Evolutionary conservation across 1,284 basidiomycete species (phyloP).

Genomic region (Sporisorium scitamineum): DNA sequence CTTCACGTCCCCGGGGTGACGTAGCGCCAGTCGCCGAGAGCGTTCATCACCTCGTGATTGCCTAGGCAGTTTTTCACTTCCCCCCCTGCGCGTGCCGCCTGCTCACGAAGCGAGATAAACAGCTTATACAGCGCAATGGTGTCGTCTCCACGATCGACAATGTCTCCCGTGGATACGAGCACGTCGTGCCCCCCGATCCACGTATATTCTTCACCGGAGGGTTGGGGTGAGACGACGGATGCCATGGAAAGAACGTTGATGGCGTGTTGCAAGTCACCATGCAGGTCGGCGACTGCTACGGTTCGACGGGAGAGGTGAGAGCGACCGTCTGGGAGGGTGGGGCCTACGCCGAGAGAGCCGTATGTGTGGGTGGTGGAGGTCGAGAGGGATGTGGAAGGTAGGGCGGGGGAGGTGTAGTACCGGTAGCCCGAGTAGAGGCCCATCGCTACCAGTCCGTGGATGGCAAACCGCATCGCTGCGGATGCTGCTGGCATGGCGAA

Average conservation of each 20-base stretch:
- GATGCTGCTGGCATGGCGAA: slow-evolving; percentile 3
- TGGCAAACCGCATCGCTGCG: slow-evolving; percentile 20
- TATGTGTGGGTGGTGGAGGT: background rate
- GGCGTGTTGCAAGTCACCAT: slow-evolving; percentile 64
- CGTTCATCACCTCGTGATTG: slow-evolving; percentile 68
- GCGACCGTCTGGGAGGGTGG: slow-evolving; percentile 16
- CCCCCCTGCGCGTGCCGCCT: slow-evolving; percentile 53
- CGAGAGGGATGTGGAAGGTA: background rate
- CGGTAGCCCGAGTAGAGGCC: slow-evolving; percentile 24
- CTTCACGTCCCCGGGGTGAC: slow-evolving; percentile 69
- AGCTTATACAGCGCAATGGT: slow-evolving; percentile 64
- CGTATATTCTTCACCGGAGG: background rate
- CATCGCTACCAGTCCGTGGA: slow-evolving; percentile 23
- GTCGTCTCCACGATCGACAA: slow-evolving; percentile 67
- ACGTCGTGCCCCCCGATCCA: slow-evolving; percentile 62
- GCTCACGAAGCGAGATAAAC: slow-evolving; percentile 52
- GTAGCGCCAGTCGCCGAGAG: slow-evolving; percentile 70
- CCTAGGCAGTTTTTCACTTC: slow-evolving; percentile 56
- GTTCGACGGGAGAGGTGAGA: slow-evolving; percentile 35
- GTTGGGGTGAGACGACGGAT: slow-evolving; percentile 27
- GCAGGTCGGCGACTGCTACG: slow-evolving; percentile 65
- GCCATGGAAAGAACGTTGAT: slow-evolving; percentile 63
- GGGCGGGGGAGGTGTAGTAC: slow-evolving; percentile 12
- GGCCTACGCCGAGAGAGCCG: slow-evolving; percentile 4
- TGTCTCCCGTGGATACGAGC: slow-evolving; percentile 66